Evolutionary conservation across 495 filamentous ascomycete genomes (phyloP).

Genomic region (Xylaria acuta): DNA sequence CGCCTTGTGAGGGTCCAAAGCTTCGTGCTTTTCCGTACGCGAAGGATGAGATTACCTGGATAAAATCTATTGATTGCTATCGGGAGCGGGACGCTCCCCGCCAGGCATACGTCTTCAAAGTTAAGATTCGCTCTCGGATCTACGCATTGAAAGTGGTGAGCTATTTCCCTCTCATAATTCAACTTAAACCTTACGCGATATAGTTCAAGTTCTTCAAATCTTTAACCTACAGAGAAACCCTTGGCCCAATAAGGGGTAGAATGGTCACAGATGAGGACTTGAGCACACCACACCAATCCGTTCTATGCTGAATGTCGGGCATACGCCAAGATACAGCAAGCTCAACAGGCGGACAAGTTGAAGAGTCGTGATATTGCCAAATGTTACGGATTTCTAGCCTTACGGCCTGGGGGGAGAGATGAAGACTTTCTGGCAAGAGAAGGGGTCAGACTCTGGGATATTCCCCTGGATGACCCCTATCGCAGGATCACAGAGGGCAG

Average conservation of each 20-base stretch:
- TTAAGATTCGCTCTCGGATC: not conserved
- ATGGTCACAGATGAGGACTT: not conserved
- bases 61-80: too few species aligned
- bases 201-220: not conserved
- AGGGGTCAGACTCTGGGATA: not conserved
- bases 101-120: too few species aligned
- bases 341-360: too few species aligned
- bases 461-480: not conserved
- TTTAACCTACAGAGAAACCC: not conserved
- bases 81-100: too few species aligned
- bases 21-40: too few species aligned
- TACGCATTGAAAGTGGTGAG: slow-evolving; percentile 1
- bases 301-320: slow-evolving; percentile 1
- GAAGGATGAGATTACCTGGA: too few species aligned
- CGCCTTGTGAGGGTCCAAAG: too few species aligned
- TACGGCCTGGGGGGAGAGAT: not conserved
- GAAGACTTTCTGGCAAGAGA: not conserved
- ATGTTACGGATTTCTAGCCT: not conserved
- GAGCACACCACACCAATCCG: not conserved
- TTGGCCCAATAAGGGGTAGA: not conserved
- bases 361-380: not conserved
- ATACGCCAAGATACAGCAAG: not conserved
- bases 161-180: not conserved
- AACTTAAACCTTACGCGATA: not conserved
- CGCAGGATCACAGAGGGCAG: not conserved